phyloP scores from a whole-genome alignment of 1,284 basidiomycete genomes.

The Apiotrichum veenhuisii region DNA sequence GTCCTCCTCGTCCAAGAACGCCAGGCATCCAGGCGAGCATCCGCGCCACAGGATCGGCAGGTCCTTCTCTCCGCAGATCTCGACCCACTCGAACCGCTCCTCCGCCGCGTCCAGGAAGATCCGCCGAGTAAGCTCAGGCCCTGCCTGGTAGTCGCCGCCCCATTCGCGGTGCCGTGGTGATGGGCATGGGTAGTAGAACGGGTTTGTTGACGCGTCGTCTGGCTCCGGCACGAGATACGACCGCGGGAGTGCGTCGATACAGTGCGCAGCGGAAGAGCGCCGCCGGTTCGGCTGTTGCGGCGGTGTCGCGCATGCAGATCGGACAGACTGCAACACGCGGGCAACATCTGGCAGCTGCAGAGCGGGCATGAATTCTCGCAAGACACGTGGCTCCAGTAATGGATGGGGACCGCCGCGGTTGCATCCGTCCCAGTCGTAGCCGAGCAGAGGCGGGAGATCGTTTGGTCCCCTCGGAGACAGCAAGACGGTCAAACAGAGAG shows the following conservation, averaged over 20 bases:
- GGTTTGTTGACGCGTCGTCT: slow-evolving; percentile 45
- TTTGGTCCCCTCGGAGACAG: slow-evolving; percentile 36
- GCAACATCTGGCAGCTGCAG: slow-evolving; percentile 17
- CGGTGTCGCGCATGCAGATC: slow-evolving; percentile 17
- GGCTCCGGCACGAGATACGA: slow-evolving; percentile 22
- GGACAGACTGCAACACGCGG: slow-evolving; percentile 29
- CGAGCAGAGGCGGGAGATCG: slow-evolving; percentile 39
- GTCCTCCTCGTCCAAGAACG: slow-evolving; percentile 37
- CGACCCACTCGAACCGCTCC: slow-evolving; percentile 45
- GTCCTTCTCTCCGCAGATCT: slow-evolving; percentile 26
- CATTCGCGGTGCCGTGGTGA: slow-evolving; percentile 36
- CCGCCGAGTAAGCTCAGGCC: slow-evolving; percentile 15
- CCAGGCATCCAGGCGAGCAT: slow-evolving; percentile 45
- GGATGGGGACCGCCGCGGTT: slow-evolving; percentile 26
- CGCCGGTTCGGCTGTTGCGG: neutral
- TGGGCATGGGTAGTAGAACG: slow-evolving; percentile 43
- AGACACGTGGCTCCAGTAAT: slow-evolving; percentile 27
- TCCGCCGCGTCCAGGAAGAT: slow-evolving; percentile 45
- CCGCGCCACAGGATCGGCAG: slow-evolving; percentile 45
- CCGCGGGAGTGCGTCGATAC: slow-evolving; percentile 28
- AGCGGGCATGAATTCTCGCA: slow-evolving; percentile 26
- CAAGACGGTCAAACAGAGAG: slow-evolving; percentile 36
- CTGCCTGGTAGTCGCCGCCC: slow-evolving; percentile 1
- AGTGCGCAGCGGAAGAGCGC: neutral
- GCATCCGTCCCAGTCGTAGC: slow-evolving; percentile 34